Evolutionary conservation across 1,284 basidiomycete genomes (phyloP).

Genomic region (Phellopilus nigrolimitatus): DNA sequence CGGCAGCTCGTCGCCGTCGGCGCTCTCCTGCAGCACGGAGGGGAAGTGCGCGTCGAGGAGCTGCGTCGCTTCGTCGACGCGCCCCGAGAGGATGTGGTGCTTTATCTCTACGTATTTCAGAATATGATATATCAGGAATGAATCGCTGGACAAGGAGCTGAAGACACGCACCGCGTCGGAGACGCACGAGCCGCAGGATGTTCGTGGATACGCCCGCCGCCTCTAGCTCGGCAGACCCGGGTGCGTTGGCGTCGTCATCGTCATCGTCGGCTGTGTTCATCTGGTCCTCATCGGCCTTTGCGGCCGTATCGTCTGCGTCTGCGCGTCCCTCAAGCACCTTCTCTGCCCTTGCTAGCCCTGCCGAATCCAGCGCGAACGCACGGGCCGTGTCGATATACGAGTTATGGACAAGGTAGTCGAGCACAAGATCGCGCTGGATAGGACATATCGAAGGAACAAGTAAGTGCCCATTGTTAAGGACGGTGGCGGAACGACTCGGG

Average conservation of each 20-base stretch:
- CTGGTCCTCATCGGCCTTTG: slow-evolving; percentile 4
- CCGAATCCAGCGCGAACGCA: slow-evolving; percentile 48
- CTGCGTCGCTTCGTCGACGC: slow-evolving; percentile 61
- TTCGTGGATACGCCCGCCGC: slow-evolving; percentile 32
- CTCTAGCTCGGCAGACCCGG: not conserved
- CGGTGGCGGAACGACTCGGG: no score
- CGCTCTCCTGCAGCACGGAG: slow-evolving; percentile 46
- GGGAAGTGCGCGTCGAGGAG: slow-evolving; percentile 69
- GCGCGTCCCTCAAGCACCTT: slow-evolving; percentile 6
- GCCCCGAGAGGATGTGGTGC: slow-evolving; percentile 59
- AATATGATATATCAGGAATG: not conserved
- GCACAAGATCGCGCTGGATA: slow-evolving; percentile 61
- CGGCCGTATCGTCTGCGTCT: slow-evolving; percentile 1
- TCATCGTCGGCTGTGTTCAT: no score
- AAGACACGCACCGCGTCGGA: slow-evolving; percentile 49
- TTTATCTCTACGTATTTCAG: slow-evolving; percentile 72
- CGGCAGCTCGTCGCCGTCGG: slow-evolving; percentile 2
- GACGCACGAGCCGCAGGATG: not conserved
- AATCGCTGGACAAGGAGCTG: not conserved
- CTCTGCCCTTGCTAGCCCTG: slow-evolving; percentile 15
- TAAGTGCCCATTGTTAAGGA: not conserved
- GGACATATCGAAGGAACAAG: not conserved
- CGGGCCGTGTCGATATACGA: slow-evolving; percentile 68
- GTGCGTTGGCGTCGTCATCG: not conserved
- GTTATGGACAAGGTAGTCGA: slow-evolving; percentile 76